Percentiles rank a stretch among this genome's conserved stretches.
Conservation (phyloP, 805 yeast genomes). For the Wickerhamiella shivajii region DNA sequence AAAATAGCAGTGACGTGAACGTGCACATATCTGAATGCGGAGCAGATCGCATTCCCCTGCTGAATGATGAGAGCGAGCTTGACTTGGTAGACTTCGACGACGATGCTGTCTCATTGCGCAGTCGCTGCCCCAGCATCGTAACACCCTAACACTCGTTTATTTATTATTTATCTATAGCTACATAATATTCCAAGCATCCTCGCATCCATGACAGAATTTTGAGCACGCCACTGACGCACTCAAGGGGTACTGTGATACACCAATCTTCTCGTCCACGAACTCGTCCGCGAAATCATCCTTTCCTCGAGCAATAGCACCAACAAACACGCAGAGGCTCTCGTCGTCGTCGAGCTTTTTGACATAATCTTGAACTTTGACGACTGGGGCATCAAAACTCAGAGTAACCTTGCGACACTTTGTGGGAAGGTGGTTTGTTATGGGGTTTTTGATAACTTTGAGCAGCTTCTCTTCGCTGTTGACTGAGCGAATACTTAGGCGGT, state of each 20-base stretch:
- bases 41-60: conserved; percentile 2
- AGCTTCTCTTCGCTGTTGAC: conserved; percentile 92
- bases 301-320: conserved; percentile 99
- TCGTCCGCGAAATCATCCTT: conserved; percentile 96
- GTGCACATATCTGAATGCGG: conserved; percentile 2
- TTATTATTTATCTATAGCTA: conserved; percentile 15
- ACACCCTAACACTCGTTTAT: not conserved
- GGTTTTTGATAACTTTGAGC: conserved; percentile 88
- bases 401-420: conserved; percentile 91
- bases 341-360: conserved; percentile 65
- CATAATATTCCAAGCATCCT: conserved; percentile 88
- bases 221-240: conserved; percentile 97
- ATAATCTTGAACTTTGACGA: conserved; percentile 77
- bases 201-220: conserved; percentile 96
- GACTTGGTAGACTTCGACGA: conserved; percentile 7
- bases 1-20: not conserved
- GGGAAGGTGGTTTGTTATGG: conserved; percentile 92
- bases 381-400: conserved; percentile 80
- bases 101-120: conserved; percentile 3
- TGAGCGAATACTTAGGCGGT: conserved; percentile 80
- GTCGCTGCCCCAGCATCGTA: conserved; percentile 7
- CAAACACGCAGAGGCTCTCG: conserved; percentile 94
- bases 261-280: conserved; percentile 89
- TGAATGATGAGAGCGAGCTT: conserved; percentile 5
- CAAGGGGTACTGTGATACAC: conserved; percentile 86